Percentiles rank a stretch among this genome's conserved stretches.
Conservation (phyloP, 345 rosid genomes). For the Hypericum androsaemum region DNA sequence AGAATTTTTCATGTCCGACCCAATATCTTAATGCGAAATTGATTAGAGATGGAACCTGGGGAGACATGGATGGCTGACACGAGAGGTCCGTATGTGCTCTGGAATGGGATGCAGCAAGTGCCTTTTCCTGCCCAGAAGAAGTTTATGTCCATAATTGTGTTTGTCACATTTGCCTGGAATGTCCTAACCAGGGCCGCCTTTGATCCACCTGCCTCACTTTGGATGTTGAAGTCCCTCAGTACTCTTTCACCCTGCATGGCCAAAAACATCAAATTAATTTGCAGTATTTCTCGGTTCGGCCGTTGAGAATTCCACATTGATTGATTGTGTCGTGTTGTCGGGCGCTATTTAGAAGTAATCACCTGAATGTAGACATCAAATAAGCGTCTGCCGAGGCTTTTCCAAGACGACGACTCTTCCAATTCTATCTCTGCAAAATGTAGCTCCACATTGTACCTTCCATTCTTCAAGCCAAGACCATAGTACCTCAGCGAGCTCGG, state of each 20-base stretch:
- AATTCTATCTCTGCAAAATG: conserved; percentile 47
- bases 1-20: no score
- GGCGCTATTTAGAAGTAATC: no score
- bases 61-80: conserved; percentile 44
- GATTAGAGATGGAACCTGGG: conserved; percentile 24
- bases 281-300: no score
- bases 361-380: conserved; percentile 50
- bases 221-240: conserved; percentile 36
- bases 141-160: conserved; percentile 40
- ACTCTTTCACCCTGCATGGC: conserved; percentile 32
- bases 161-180: conserved; percentile 38
- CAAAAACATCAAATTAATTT: neutral
- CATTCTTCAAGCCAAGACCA: conserved; percentile 41
- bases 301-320: no score
- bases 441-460: conserved; percentile 35
- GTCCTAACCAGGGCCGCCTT: conserved; percentile 30
- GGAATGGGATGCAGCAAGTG: conserved; percentile 54
- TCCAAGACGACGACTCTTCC: conserved; percentile 40
- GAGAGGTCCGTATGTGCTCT: conserved; percentile 44
- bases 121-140: conserved; percentile 59
- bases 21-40: neutral
- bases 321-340: no score
- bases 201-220: conserved; percentile 44
- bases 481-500: conserved; percentile 43
- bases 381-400: conserved; percentile 43